Evolutionary conservation across 1,284 basidiomycete species (phyloP).

Genomic region (Leccinum colubrinum): DNA sequence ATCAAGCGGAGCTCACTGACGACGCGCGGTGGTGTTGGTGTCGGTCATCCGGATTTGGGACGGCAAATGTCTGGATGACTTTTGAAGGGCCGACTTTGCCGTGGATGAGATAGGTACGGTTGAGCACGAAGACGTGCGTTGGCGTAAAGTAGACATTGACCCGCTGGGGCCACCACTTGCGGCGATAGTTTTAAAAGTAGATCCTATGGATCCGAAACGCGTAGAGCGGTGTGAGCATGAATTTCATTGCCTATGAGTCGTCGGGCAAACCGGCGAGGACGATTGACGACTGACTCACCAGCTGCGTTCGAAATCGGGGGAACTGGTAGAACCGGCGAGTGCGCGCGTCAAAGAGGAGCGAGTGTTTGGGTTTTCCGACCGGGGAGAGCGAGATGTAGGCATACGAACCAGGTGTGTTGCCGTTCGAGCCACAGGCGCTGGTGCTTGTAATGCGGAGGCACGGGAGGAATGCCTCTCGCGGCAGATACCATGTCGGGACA

Average conservation of each 20-base stretch:
- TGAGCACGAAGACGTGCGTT: neutral
- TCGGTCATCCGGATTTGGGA: neutral
- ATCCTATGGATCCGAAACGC: neutral
- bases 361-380: neutral
- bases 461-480: neutral
- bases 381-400: neutral
- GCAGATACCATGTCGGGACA: neutral
- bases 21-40: neutral
- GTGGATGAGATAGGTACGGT: neutral
- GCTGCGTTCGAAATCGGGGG: neutral
- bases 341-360: neutral
- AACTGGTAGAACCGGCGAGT: neutral
- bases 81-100: neutral
- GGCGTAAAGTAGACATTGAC: neutral
- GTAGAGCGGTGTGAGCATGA: neutral
- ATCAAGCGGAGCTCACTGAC: neutral
- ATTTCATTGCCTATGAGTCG: neutral
- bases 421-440: neutral
- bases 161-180: no score
- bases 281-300: neutral
- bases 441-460: neutral
- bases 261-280: neutral
- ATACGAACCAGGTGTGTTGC: neutral
- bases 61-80: neutral
- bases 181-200: neutral